These are phyloP conservation scores for Guillardia theta DNA, from an alignment of 78 protist genomes.

Conservation along the genomic window DNA sequence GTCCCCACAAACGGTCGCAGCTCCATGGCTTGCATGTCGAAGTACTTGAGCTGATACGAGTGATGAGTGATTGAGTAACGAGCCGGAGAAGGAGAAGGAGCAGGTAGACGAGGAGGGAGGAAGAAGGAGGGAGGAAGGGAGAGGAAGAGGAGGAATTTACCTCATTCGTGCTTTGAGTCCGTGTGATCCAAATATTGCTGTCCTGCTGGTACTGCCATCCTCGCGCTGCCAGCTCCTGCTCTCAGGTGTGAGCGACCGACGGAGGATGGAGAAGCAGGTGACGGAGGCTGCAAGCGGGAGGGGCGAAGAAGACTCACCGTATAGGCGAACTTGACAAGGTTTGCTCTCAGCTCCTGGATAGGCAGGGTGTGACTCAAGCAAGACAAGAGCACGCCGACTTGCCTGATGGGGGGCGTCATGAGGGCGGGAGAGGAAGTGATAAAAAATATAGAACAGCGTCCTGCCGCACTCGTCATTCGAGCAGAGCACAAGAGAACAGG, in stretches of 20 bases:
- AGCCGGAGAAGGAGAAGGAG: too few relatives aligned
- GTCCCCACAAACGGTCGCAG: background rate
- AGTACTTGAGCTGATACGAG: constrained; percentile 11
- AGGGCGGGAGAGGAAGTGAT: constrained; percentile 78
- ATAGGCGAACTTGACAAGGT: background rate
- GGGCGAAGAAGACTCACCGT: background rate
- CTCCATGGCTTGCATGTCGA: constrained; percentile 11
- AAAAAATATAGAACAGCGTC: constrained; percentile 93
- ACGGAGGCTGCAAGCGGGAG: background rate
- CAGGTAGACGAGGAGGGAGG: too few relatives aligned
- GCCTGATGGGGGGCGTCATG: background rate
- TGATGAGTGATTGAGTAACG: too few relatives aligned
- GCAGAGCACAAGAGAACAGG: background rate
- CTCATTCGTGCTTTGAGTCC: background rate
- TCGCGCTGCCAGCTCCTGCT: background rate
- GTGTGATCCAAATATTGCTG: background rate
- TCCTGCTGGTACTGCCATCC: background rate
- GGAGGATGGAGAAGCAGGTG: background rate
- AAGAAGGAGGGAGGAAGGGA: too few relatives aligned
- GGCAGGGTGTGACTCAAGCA: background rate
- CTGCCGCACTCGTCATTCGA: too few relatives aligned
- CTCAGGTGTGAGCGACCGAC: background rate
- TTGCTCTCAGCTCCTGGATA: background rate
- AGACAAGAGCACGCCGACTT: background rate
- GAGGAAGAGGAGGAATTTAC: too few relatives aligned